Evolutionary conservation across 2,329 filamentous ascomycete species (phyloP), one percentile per base, ranked within the genome.

Genomic region (Talaromyces marneffei): DNA sequence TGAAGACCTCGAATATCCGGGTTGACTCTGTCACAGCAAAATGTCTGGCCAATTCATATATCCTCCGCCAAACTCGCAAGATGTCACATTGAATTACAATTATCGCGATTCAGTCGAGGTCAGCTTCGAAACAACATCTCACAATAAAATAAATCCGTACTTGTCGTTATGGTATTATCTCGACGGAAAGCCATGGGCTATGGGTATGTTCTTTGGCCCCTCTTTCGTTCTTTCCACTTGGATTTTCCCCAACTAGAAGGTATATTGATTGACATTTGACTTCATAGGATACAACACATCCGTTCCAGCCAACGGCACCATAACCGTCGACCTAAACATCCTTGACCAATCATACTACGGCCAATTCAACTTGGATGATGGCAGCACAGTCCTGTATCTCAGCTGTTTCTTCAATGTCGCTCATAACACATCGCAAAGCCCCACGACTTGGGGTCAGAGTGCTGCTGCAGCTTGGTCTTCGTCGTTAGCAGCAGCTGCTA

Each of bases 121-220:
- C 14, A 57, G 53, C 33, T 61, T 55, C 39, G 33, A 57, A 7
- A 61, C 59, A 12, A 50, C 42, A n/a, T 23, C 25, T 9, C 8
- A 29, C 2, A 35, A 57, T 39, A 14, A n/a, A 20, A 57, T 18
- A 1, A 20, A 31, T 3, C 37, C 59, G 4, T 61, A 50, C 20
- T 50, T 61, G 40, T 29, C 39, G 9, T 31, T 61, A 33, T 61
- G 44, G 33, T 61, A 61, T 52, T 61, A 57, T 57, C 53, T 61
- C n/a, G 39, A 35, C 8, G 59, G 59, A 37, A 0, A 57, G 9
- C 31, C 52, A 6, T 61, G 59, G 59, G 10, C 33, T 4, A 10
- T 48, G 18, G 59, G 59, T 61, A 52, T 9, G 48, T 52, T 20
- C 27, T 31, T 14, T 16, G 7, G 10, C 40, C 12, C 8, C 9